phyloP scores from a whole-genome alignment of 2,329 filamentous ascomycete species.

The Aureobasidium sp. region DNA sequence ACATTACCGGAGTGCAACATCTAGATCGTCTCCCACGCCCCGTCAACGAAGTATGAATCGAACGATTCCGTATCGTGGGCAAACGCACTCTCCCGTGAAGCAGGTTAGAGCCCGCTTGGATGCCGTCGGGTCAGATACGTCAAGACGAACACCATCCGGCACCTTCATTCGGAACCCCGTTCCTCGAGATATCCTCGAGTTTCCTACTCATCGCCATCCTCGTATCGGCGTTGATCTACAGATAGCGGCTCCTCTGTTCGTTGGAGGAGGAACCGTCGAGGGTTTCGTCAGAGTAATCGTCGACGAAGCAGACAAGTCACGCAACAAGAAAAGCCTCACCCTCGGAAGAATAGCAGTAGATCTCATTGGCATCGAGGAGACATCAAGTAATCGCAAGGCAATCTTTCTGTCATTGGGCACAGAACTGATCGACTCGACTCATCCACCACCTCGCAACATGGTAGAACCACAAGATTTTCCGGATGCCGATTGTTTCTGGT shows the following conservation, averaged over 20 bases:
- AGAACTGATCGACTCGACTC: conserved; percentile 44
- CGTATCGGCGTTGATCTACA: conserved; percentile 44
- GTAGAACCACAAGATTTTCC: conserved; percentile 38
- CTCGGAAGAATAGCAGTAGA: conserved; percentile 46
- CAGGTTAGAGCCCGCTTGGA: conserved; percentile 35
- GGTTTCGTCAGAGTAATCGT: conserved; percentile 43
- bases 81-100: conserved; percentile 44
- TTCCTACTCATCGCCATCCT: conserved; percentile 43
- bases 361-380: conserved; percentile 47
- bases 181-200: conserved; percentile 44
- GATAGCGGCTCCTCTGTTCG: conserved; percentile 45
- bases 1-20: neutral
- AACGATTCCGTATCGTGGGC: conserved; percentile 39
- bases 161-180: conserved; percentile 43
- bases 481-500: conserved; percentile 40
- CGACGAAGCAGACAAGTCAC: conserved; percentile 40
- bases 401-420: conserved; percentile 47
- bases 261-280: conserved; percentile 50
- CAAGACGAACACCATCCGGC: conserved; percentile 38
- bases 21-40: conserved; percentile 10
- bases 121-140: conserved; percentile 37
- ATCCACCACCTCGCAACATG: conserved; percentile 47
- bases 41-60: conserved; percentile 16
- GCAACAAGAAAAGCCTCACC: conserved; percentile 39
- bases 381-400: conserved; percentile 37